Percentiles rank a stretch among this genome's conserved stretches.
Evolutionary conservation across 106 monocot genomes (phyloP).

Genomic region (Vanilla planifolia): DNA sequence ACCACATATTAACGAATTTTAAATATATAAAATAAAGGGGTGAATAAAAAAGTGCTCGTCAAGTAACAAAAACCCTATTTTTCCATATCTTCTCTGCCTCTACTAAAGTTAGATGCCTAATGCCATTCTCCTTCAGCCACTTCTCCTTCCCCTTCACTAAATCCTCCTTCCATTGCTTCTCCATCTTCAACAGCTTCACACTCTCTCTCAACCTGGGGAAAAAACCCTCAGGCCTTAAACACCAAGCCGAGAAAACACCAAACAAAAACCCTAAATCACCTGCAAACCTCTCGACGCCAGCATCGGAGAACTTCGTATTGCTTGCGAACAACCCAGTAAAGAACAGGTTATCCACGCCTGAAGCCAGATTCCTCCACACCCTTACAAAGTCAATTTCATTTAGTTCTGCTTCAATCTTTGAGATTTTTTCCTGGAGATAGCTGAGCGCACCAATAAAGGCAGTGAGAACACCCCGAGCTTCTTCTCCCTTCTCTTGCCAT

Average conservation of each 20-base stretch:
- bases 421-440: constrained; percentile 70
- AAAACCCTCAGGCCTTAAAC: constrained; percentile 85
- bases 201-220: constrained; percentile 60
- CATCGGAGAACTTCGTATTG: constrained; percentile 47
- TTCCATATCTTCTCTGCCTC: constrained; percentile 73
- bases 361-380: constrained; percentile 70
- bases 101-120: constrained; percentile 45
- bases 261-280: constrained; percentile 59
- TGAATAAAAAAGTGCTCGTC: no score
- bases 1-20: no score
- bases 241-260: constrained; percentile 71
- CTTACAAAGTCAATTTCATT: constrained; percentile 63
- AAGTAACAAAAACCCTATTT: constrained; percentile 49
- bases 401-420: constrained; percentile 46
- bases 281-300: constrained; percentile 51
- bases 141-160: constrained; percentile 25
- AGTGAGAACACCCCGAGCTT: constrained; percentile 33
- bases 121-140: constrained; percentile 58
- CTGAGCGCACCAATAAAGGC: constrained; percentile 58
- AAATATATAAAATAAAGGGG: no score
- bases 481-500: constrained; percentile 70
- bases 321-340: constrained; percentile 42
- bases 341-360: constrained; percentile 55
- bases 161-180: constrained; percentile 34
- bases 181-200: constrained; percentile 53